phyloP scores from a whole-genome alignment of 495 filamentous ascomycete genomes.

The Tuber umbilicatum region DNA sequence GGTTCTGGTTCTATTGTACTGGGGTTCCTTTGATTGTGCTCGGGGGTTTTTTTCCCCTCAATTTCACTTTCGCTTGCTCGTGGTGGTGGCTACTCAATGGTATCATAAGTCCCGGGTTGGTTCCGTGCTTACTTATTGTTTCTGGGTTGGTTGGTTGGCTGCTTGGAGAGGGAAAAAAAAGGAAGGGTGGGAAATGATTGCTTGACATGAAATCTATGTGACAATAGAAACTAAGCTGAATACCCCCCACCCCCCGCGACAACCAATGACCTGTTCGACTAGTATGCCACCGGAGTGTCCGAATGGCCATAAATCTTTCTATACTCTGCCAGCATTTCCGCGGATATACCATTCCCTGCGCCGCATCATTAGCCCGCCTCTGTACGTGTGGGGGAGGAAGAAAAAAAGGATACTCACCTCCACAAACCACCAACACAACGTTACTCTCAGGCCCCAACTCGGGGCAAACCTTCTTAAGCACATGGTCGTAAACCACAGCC shows the following conservation, averaged over 20 bases:
- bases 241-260: not conserved
- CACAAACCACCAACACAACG: constrained; percentile 81
- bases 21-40: not conserved
- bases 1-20: not conserved
- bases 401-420: constrained; percentile 51
- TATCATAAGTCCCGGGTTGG: not conserved
- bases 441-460: constrained; percentile 54
- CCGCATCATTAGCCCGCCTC: not conserved
- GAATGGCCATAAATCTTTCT: constrained; percentile 48
- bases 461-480: constrained; percentile 57
- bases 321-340: constrained; percentile 61
- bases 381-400: not conserved
- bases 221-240: not conserved
- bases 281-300: not conserved
- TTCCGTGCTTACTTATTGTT: not conserved
- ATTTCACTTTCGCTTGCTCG: not conserved
- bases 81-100: not conserved
- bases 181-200: not conserved
- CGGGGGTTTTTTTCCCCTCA: not conserved
- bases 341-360: constrained; percentile 55
- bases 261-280: not conserved
- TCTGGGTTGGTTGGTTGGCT: not conserved
- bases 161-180: not conserved
- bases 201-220: constrained; percentile 6
- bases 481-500: constrained; percentile 59